Base-by-base conservation (phyloP, 2,329 filamentous ascomycete species). In the Penicillium occitanis region DNA sequence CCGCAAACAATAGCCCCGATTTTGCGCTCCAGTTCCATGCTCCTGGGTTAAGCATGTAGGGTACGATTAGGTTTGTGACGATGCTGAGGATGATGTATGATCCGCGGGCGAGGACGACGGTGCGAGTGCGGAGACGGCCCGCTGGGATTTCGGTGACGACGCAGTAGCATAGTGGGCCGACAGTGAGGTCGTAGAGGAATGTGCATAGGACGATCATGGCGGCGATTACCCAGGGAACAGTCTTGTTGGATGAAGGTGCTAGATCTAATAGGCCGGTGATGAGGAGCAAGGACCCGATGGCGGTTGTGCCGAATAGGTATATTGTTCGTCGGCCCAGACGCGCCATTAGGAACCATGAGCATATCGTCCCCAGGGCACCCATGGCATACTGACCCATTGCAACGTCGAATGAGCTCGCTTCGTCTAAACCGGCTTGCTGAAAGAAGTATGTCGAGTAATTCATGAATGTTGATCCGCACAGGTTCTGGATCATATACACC, bases 381-480 rank as follows among this genome's bases (percentile, higher is more conserved):
- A 77, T 69, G 6, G 74, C 70, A 61, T 79, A 79, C 68, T 86
- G 84, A 57, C 84, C 86, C 67, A 88, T 80, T 11, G 84, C 81
- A 71, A 88, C 85, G 65, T 83, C 77, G 68, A 86, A 88, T 4
- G 78, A 74, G 25, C 74, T 67, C n/a, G 70, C 70, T 2, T 71
- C 68, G 3, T 71, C 66, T 4, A 80, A 67, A 1, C 73, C 48
- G 14, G 76, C 76, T 65, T 77, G 73, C 62, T 77, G 70, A 61
- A 74, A 83, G 74, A 83, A 83, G 71, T 82, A 83, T 2, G 78
- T 81, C 85, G 82, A 93, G 6, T 77, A 76, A 67, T 80, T 81
- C n/a, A 81, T 78, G 60, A 83, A 78, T 72, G 79, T 70, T 53
- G 79, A 77, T 1, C 79, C 80, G 6, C 75, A 77, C 5, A 81